Evolutionary conservation across 768 basidiomycete species (phyloP), one percentile per base, ranked within the genome.

Genomic region (Leccinum subtestaceum): DNA sequence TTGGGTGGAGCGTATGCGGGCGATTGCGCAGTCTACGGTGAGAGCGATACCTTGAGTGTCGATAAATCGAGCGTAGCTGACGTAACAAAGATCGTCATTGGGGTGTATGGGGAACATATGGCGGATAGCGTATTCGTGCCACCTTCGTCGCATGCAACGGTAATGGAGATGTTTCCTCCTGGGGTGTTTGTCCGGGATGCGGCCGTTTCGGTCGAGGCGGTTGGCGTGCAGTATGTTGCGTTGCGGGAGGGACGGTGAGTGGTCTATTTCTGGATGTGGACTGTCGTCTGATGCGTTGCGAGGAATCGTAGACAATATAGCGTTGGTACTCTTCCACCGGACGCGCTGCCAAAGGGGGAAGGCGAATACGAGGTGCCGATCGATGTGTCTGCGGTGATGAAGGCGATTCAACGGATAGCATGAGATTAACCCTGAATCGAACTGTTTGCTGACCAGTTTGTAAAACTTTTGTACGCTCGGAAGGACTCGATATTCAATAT

Each of bases 131-230:
- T 88, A 15, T 92, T 86, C 75, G 85, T 93, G 82, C 82, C 81
- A 58, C 81, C 81, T 5, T 81, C 83, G 25, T 65, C 77, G 15
- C 76, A 80, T 25, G 78, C 88, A 21, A 84, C 86, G 3, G 76
- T 93, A 36, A 83, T 93, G 75, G 92, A 95, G 73, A 78, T 93
- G 65, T 92, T 89, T 74, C 87, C 85, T 19, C 75, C 80, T 2
- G 81, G 81, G n/a, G 79, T 79, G 19, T 92, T 89, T 70, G 77
- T 79, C 25, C 81, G 80, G 51, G 87, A 91, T 64, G 79, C 81
- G 58, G 83, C 87, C 65, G 72, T 84, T 52, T 79, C 86, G 19
- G 77, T 77, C n/a, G 74, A 74, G 29, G 79, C 82, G 8, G 65
- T 86, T 23, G 81, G 82, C 10, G 75, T 87, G 56, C 72, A 74